Percentiles rank a stretch among this genome's conserved stretches.
phyloP scores from a whole-genome alignment of 768 basidiomycete genomes.

The Auricularia cornea region DNA sequence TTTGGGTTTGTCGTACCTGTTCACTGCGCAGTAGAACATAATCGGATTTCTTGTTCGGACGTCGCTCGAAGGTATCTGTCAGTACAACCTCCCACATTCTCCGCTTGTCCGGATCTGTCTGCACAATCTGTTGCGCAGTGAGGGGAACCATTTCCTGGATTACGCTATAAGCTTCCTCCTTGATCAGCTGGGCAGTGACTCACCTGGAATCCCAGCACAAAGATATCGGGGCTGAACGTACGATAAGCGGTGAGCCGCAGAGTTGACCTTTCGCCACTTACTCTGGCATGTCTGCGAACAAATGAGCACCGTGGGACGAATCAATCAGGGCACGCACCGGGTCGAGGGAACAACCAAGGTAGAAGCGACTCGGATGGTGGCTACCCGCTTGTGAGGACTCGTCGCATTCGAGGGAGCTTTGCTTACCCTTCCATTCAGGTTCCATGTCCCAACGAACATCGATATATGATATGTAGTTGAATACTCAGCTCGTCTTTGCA shows the following conservation, averaged over 20 bases:
- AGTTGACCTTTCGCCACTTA: not conserved
- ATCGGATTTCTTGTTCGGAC: slow-evolving; percentile 56
- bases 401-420: slow-evolving; percentile 1
- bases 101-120: slow-evolving; percentile 88
- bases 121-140: slow-evolving; percentile 95
- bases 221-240: slow-evolving; percentile 72
- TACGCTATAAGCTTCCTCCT: too few species aligned
- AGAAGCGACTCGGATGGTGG: slow-evolving; percentile 72
- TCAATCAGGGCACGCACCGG: slow-evolving; percentile 51
- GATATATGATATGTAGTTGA: slow-evolving; percentile 63
- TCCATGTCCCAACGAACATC: slow-evolving; percentile 91
- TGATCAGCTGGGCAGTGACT: too few species aligned
- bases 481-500: slow-evolving; percentile 74
- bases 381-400: slow-evolving; percentile 26
- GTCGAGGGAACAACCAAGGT: slow-evolving; percentile 84
- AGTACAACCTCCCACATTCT: slow-evolving; percentile 82
- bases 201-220: slow-evolving; percentile 79
- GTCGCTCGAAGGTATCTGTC: slow-evolving; percentile 64
- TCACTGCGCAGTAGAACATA: slow-evolving; percentile 89
- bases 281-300: slow-evolving; percentile 11
- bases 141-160: slow-evolving; percentile 80
- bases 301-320: too few species aligned
- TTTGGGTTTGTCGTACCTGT: slow-evolving; percentile 64
- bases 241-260: not conserved
- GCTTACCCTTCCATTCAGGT: slow-evolving; percentile 80